Conservation (phyloP, 169 alveolate species). For the Babesia microti region DNA sequence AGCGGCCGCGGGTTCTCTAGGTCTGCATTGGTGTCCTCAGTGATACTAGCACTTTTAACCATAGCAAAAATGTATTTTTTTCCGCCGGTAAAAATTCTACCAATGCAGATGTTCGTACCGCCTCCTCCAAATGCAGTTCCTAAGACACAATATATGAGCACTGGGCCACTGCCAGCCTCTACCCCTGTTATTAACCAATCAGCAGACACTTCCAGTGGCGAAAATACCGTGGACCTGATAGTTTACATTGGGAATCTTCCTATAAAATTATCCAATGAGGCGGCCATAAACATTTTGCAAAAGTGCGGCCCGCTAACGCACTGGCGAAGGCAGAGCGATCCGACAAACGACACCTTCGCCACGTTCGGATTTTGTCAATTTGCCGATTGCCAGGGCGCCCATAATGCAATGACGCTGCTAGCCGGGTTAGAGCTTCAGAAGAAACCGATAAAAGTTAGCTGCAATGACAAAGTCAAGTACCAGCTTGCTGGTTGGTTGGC, state of each 20-base stretch:
- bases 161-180: conserved; percentile 31
- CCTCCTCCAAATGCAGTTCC: no score
- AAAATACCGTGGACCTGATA: no score
- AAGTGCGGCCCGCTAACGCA: conserved; percentile 31
- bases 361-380: conserved; percentile 41
- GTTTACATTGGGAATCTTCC: conserved; percentile 41
- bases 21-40: neutral
- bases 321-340: conserved; percentile 40
- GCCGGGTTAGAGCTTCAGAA: conserved; percentile 14
- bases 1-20: neutral
- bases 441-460: conserved; percentile 34
- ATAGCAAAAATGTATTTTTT: neutral
- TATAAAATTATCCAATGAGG: conserved; percentile 30
- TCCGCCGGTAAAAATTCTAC: no score
- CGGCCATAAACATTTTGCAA: conserved; percentile 40
- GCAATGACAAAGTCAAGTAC: conserved; percentile 34
- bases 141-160: no score
- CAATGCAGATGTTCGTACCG: no score
- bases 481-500: conserved; percentile 31
- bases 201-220: conserved; percentile 24
- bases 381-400: conserved; percentile 38
- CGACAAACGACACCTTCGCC: conserved; percentile 37
- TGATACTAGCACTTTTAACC: conserved; percentile 1
- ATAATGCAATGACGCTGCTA: conserved; percentile 35
- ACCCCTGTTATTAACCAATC: conserved; percentile 14